Conservation (phyloP, 768 basidiomycete species). For the Phanerodontia chrysosporium region DNA sequence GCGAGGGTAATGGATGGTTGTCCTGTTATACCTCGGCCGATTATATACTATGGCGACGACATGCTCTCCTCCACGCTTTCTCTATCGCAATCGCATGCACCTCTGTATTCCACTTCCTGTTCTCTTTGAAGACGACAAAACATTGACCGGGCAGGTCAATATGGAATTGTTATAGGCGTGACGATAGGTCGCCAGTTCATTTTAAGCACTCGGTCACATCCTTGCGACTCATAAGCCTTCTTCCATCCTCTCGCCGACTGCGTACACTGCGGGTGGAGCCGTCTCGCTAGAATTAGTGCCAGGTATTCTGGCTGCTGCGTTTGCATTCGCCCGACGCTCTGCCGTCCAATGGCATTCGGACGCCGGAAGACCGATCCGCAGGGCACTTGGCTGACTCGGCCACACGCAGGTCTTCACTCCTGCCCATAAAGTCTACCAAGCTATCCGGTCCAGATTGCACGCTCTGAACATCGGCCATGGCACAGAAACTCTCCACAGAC, state of each 20-base stretch:
- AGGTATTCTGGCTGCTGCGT: neutral
- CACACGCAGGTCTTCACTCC: neutral
- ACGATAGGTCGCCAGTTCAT: neutral
- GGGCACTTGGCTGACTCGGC: neutral
- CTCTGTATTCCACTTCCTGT: conserved; percentile 20
- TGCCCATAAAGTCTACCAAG: too few relatives aligned
- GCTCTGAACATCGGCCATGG: conserved; percentile 22
- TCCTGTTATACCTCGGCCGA: conserved; percentile 6
- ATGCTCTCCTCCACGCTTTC: conserved; percentile 20
- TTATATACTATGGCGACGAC: conserved; percentile 20
- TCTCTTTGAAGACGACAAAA: conserved; percentile 19
- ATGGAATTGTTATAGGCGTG: conserved; percentile 14
- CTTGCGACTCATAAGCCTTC: neutral
- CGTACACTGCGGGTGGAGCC: neutral
- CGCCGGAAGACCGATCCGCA: neutral
- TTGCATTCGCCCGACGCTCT: neutral
- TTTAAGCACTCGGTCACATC: neutral
- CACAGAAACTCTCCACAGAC: conserved; percentile 16
- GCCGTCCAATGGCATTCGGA: neutral
- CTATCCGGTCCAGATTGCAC: too few relatives aligned
- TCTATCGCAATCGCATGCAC: conserved; percentile 21
- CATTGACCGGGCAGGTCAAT: conserved; percentile 20
- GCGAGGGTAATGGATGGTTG: conserved; percentile 4
- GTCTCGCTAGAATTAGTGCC: neutral
- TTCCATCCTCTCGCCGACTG: neutral